Conservation (phyloP, 768 basidiomycete species). For the Sporobolomyces roseus region DNA sequence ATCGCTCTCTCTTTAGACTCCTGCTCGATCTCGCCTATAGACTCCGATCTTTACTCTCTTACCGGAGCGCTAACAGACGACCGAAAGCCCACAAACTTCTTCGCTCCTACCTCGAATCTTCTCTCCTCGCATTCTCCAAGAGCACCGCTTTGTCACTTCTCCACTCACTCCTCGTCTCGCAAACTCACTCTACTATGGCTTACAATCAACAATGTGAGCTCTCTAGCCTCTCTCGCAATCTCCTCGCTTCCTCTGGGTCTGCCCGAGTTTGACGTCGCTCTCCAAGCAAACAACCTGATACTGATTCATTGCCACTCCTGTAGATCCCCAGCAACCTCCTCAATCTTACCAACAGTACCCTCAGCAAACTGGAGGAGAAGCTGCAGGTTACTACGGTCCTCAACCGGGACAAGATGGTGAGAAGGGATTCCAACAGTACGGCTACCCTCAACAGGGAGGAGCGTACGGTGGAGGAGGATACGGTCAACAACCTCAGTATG, state of each 20-base stretch:
- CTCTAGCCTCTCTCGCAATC: neutral
- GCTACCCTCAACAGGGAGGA: neutral
- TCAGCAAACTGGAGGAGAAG: slow-evolving; percentile 3
- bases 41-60: neutral
- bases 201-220: slow-evolving; percentile 26
- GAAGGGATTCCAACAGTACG: slow-evolving; percentile 25
- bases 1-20: too few relatives aligned
- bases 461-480: neutral
- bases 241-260: neutral
- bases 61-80: too few relatives aligned
- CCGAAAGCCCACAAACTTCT: too few relatives aligned
- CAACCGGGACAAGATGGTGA: neutral
- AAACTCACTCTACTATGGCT: neutral
- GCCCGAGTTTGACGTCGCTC: neutral
- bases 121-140: too few relatives aligned
- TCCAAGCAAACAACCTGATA: neutral
- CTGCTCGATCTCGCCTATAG: too few relatives aligned
- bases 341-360: slow-evolving; percentile 10
- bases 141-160: too few relatives aligned
- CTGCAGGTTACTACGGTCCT: slow-evolving; percentile 3
- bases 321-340: slow-evolving; percentile 31
- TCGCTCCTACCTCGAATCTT: too few relatives aligned
- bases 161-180: too few relatives aligned
- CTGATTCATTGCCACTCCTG: too few relatives aligned
- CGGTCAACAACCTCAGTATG: slow-evolving; percentile 7